Evolutionary conservation across 2,329 filamentous ascomycete species (phyloP), one percentile per base, ranked within the genome.

Genomic region (Dendrostoma leiphaemia): DNA sequence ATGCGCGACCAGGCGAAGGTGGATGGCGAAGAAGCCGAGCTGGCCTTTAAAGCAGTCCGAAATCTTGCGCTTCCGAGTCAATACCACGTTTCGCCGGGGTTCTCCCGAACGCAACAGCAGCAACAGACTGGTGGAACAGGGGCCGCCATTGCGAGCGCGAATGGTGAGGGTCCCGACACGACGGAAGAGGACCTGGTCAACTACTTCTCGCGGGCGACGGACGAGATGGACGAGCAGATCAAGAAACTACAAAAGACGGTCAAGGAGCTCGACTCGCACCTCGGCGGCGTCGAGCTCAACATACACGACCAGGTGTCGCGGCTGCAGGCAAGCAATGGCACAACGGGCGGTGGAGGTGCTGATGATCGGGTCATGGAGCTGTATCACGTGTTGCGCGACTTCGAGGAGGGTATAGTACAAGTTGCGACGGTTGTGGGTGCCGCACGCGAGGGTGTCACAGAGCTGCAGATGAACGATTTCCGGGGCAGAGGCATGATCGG

Each of bases 221-320:
- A 85, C 59, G 84, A 85, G 59, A 84, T 88, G 75, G 72, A 75
- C 15, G 68, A 73, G 17, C 82, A 82, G 49, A 76, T 86, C 51
- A 74, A 74, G 38, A 77, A 72, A 56, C 85, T 86, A 62, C 78
- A 81, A 62, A 71, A 72, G 43, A 84, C 83, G 58, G 69, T 88
- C 52, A 74, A 76, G 51, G 84, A 88, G 64, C 86, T 88, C 50
- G 85, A 88, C 69, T 75, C 78, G 59, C 84, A 87, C 64, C 73
- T 88, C 58, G 77, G 83, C 57, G 80, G 81, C 8, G 78, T 88
- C n/a, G 83, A 87, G 66, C 74, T 77, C 13, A 80, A 75, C 32
- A 73, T 85, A 56, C 76, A 80, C 44, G 78, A 83, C 57, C 81
- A 86, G 66, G 75, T 86, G 56, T 81, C 82, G 63, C 76, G 81